Evolutionary conservation across 1,284 basidiomycete genomes (phyloP).

Genomic region (Heterobasidion parviporum): DNA sequence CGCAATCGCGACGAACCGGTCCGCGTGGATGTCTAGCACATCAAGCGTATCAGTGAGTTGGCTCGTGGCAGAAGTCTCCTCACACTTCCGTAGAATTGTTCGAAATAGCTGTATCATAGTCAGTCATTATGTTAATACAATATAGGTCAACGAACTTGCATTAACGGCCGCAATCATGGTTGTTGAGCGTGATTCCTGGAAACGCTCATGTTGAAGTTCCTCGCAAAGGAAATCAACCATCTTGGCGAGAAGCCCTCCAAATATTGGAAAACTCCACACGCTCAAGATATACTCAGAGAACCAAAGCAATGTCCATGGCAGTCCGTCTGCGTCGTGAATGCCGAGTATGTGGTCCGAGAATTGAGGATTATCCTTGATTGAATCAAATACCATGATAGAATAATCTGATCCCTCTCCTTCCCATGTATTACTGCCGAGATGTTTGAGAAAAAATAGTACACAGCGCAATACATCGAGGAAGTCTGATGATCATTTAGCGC

Average conservation of each 20-base stretch:
- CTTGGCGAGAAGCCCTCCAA: slow-evolving; percentile 62
- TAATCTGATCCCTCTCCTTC: slow-evolving; percentile 55
- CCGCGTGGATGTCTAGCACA: slow-evolving; percentile 49
- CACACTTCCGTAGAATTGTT: slow-evolving; percentile 7
- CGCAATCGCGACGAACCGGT: slow-evolving; percentile 51
- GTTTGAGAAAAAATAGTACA: slow-evolving; percentile 46
- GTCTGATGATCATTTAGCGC: slow-evolving; percentile 34
- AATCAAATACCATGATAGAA: slow-evolving; percentile 70
- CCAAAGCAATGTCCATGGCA: slow-evolving; percentile 44
- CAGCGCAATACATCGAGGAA: slow-evolving; percentile 57
- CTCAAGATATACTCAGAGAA: slow-evolving; percentile 51
- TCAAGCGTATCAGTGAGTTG: slow-evolving; percentile 26
- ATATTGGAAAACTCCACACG: slow-evolving; percentile 40
- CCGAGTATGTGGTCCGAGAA: slow-evolving; percentile 46
- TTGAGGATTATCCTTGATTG: slow-evolving; percentile 71
- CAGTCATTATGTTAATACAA: neutral
- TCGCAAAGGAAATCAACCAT: slow-evolving; percentile 66
- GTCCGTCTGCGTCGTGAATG: slow-evolving; percentile 23
- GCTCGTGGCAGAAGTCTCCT: slow-evolving; percentile 19
- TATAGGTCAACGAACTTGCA: slow-evolving; percentile 35
- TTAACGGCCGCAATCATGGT: slow-evolving; percentile 51
- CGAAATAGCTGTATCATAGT: slow-evolving; percentile 13
- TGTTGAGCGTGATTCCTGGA: slow-evolving; percentile 45
- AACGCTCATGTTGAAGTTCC: slow-evolving; percentile 70
- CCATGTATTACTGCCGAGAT: slow-evolving; percentile 55